Base-by-base conservation (phyloP, 495 filamentous ascomycete genomes). In the Penicillium cosmopolitanum region DNA sequence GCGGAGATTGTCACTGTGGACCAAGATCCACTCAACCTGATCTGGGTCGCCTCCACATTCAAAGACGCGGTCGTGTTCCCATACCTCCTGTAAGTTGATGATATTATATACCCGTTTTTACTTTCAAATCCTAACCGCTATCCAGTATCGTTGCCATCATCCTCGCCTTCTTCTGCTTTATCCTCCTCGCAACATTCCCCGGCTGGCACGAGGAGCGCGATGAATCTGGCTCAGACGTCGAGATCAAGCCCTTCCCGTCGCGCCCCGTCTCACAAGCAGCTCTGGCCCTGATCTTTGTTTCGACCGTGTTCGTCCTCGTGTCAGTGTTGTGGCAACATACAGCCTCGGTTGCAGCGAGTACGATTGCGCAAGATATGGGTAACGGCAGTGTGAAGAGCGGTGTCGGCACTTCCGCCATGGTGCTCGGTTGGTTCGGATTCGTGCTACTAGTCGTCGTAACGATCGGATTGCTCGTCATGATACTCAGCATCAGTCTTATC, bases 361-460 rank as follows among this genome's bases (percentile, higher is more conserved):
- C 93, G 46, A 91, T 97, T 58, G 93, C 92, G 0, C 92, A 96
- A 73, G 93, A 96, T 67, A 82, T 98, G 63, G 94, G 89, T n/a
- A 98, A 98, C 73, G 94, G 94, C 16, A 92, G 88, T 65, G 90
- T 98, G 15, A 81, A 85, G 73, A 90, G 88, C 53, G 94, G 94
- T 13, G 92, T 98, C 40, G 94, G 94, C 3, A 90, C 90, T 5
- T 90, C 87, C 4, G 94, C 94, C 10, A 98, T 98, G 91, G 89
- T 97, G 31, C 81, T 98, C 65, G 94, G 94, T 25, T 98, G 94
- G 94, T 97, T 98, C 73, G 90, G 92, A 13, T 98, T 98, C 67
- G 90, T 89, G 34, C 68, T 97, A 57, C 80, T 98, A 61, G 94
- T 97, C 55, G 86, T 97, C 35, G 92, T 96, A 31, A 96, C 94